Evolutionary conservation across 345 rosid genomes (phyloP).

Genomic region (Brassica juncea): DNA sequence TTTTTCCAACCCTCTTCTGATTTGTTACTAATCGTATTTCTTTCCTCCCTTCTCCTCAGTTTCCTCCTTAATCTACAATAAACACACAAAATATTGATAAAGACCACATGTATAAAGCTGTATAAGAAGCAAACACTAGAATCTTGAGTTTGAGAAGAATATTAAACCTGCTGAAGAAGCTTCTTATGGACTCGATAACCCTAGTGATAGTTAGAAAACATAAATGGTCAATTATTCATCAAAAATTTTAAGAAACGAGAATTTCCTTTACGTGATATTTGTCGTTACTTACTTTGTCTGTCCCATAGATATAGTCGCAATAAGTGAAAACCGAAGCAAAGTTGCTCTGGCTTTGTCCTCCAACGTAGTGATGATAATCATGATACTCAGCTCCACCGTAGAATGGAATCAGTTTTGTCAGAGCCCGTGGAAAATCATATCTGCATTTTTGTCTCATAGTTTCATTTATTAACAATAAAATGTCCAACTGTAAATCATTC

Average conservation of each 20-base stretch:
- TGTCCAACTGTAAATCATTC: too few relatives aligned
- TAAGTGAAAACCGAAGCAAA: constrained; percentile 88
- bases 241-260: not conserved
- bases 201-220: not conserved
- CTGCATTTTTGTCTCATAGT: constrained; percentile 35
- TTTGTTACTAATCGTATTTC: constrained; percentile 9
- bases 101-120: not conserved
- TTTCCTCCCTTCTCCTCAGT: constrained; percentile 7
- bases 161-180: constrained; percentile 31
- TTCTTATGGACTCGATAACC: constrained; percentile 37
- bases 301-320: constrained; percentile 80
- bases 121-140: not conserved
- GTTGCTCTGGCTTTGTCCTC: constrained; percentile 87
- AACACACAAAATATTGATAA: not conserved
- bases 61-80: constrained; percentile 9
- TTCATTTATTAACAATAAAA: not conserved
- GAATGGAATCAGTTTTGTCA: constrained; percentile 69
- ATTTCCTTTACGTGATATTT: not conserved
- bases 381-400: constrained; percentile 89
- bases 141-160: not conserved
- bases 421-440: constrained; percentile 72
- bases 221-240: not conserved
- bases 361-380: constrained; percentile 87
- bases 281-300: constrained; percentile 59
- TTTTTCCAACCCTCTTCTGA: not conserved